These are phyloP conservation scores for Diophrys sp. DNA, from an alignment of 73 alveolate genomes.

Conservation along the genomic window DNA sequence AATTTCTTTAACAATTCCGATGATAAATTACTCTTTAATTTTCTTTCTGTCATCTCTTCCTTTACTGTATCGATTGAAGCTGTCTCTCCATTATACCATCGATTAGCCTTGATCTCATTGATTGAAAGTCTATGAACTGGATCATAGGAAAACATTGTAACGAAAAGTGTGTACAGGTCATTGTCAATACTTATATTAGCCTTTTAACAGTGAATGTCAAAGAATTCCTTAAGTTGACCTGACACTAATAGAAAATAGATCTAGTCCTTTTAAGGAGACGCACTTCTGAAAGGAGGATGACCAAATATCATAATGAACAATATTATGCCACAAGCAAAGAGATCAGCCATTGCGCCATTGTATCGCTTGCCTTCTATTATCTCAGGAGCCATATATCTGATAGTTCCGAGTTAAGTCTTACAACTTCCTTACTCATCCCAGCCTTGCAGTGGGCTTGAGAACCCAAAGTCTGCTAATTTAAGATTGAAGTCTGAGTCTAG, in stretches of 20 bases:
- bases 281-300: slow-evolving; percentile 13
- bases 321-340: slow-evolving; percentile 63
- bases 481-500: slow-evolving; percentile 29
- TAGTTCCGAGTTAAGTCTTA: slow-evolving; percentile 48
- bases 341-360: slow-evolving; percentile 59
- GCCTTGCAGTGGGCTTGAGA: slow-evolving; percentile 12
- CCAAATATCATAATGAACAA: slow-evolving; percentile 66
- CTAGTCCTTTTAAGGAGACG: slow-evolving; percentile 6
- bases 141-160: slow-evolving; percentile 42
- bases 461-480: slow-evolving; percentile 57
- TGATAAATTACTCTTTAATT: background rate
- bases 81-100: slow-evolving; percentile 34
- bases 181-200: slow-evolving; percentile 12
- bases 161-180: slow-evolving; percentile 48
- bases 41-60: background rate
- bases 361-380: slow-evolving; percentile 58
- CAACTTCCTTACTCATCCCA: slow-evolving; percentile 2
- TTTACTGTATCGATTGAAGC: background rate
- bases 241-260: background rate
- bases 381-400: slow-evolving; percentile 72
- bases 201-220: slow-evolving; percentile 36
- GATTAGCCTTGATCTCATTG: slow-evolving; percentile 37
- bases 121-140: slow-evolving; percentile 53
- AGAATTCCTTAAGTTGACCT: slow-evolving; percentile 36
- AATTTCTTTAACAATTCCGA: background rate